Percentiles rank a stretch among this genome's conserved stretches.
These are phyloP conservation scores for Umbelopsis sp. DNA, from an alignment of 371 early-diverging fungal species.

Conservation along the genomic window DNA sequence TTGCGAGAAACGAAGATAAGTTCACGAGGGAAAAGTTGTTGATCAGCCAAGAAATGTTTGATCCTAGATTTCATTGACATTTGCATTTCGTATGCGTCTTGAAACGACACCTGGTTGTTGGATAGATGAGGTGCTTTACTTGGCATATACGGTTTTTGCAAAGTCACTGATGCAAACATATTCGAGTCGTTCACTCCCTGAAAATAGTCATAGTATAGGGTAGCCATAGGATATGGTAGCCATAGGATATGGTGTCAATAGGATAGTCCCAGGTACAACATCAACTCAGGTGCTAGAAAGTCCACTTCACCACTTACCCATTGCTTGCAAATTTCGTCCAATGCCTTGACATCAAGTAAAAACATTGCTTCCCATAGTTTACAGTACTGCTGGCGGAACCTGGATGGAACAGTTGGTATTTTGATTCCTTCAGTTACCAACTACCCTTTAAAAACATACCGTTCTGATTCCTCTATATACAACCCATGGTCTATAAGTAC, in stretches of 20 bases:
- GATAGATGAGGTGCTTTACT: constrained; percentile 56
- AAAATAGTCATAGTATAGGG: too few species aligned
- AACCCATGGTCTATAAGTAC: constrained; percentile 93
- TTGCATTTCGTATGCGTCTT: constrained; percentile 75
- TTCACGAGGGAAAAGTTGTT: constrained; percentile 80
- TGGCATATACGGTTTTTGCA: constrained; percentile 77
- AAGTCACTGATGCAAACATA: constrained; percentile 83
- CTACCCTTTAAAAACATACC: constrained; percentile 51
- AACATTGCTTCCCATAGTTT: constrained; percentile 88
- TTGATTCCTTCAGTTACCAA: constrained; percentile 71
- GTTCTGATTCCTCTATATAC: constrained; percentile 76
- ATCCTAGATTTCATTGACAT: constrained; percentile 73
- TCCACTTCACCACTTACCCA: constrained; percentile 76
- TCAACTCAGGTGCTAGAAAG: too few species aligned
- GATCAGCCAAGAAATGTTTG: constrained; percentile 70
- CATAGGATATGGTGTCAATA: too few species aligned
- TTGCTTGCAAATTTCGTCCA: constrained; percentile 62
- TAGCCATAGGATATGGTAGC: too few species aligned
- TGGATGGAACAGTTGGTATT: constrained; percentile 61
- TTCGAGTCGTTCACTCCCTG: constrained; percentile 80
- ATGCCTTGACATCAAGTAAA: constrained; percentile 64
- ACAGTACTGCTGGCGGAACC: constrained; percentile 82
- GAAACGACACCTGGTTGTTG: constrained; percentile 36
- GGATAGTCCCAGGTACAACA: too few species aligned
- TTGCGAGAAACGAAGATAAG: constrained; percentile 90